A percentile compares a stretch with the other conserved stretches of the same genome.
Conservation (phyloP, 768 basidiomycete species). For the Omphalotus guepiniiformis region DNA sequence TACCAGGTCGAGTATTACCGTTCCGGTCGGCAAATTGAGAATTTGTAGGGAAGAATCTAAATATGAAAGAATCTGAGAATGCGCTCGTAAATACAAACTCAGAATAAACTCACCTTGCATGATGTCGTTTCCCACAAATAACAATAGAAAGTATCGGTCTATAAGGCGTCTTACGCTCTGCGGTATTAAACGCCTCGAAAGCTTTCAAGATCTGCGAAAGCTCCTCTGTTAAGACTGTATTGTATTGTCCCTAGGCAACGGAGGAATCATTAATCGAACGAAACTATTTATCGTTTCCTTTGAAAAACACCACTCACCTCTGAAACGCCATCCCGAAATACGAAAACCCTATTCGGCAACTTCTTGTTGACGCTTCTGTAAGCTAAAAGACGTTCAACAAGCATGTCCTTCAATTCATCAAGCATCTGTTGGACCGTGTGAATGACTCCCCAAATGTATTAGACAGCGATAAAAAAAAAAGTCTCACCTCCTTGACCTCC, state of each 20-base stretch:
- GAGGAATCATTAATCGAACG: neutral
- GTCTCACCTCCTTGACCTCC: conserved; percentile 29
- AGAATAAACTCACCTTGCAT: conserved; percentile 43
- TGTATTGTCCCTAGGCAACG: conserved; percentile 64
- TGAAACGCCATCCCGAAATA: conserved; percentile 82
- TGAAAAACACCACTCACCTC: conserved; percentile 42
- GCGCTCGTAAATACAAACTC: conserved; percentile 12
- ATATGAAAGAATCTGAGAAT: neutral
- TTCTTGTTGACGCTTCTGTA: conserved; percentile 52
- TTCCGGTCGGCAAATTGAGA: conserved; percentile 50
- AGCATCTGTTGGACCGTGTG: conserved; percentile 82
- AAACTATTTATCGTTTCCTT: neutral
- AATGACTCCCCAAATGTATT: conserved; percentile 2
- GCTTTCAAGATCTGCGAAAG: conserved; percentile 58
- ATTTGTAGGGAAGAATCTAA: conserved; percentile 53
- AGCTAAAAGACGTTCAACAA: conserved; percentile 60
- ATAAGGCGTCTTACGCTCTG: conserved; percentile 41
- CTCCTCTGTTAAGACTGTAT: conserved; percentile 55
- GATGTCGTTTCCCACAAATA: conserved; percentile 79
- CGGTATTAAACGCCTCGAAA: conserved; percentile 47
- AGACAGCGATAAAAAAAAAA: conserved; percentile 2
- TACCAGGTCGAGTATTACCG: conserved; percentile 77
- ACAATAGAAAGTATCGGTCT: conserved; percentile 64
- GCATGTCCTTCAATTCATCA: conserved; percentile 58
- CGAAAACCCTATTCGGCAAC: conserved; percentile 63